phyloP scores from a whole-genome alignment of 164 flowering plant genomes.

The Aristolochia californica region DNA sequence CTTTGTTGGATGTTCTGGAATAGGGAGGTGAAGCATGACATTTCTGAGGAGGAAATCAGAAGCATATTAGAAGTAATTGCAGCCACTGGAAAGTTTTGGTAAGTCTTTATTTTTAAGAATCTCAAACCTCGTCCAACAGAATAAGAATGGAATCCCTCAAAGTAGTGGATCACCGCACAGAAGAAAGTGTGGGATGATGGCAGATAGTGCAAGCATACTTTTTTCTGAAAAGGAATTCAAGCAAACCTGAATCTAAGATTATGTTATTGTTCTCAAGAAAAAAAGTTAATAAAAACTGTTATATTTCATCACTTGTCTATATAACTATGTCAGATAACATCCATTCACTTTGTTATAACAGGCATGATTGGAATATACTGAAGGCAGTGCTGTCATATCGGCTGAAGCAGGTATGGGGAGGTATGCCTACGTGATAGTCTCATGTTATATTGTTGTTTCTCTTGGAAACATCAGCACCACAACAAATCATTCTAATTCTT shows the following conservation, averaged over 20 bases:
- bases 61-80: slow-evolving; percentile 49
- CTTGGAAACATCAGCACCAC: no score
- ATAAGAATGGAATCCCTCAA: no score
- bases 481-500: neutral
- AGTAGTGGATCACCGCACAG: neutral
- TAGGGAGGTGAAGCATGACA: slow-evolving; percentile 20
- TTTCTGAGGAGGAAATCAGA: slow-evolving; percentile 45
- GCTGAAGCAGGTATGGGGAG: slow-evolving; percentile 93
- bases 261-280: neutral
- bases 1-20: neutral
- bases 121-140: no score
- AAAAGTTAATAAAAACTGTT: neutral
- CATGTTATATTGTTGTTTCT: neutral
- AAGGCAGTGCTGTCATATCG: slow-evolving; percentile 58
- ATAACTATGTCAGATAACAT: neutral
- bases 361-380: slow-evolving; percentile 82
- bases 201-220: neutral
- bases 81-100: slow-evolving; percentile 80
- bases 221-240: neutral
- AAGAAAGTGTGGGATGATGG: neutral
- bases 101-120: slow-evolving; percentile 8
- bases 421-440: slow-evolving; percentile 26
- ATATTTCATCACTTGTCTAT: neutral
- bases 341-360: slow-evolving; percentile 11
- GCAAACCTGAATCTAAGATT: no score